Conservation (phyloP, 371 early-diverging fungal species). For the Rhizopus microsporus region DNA sequence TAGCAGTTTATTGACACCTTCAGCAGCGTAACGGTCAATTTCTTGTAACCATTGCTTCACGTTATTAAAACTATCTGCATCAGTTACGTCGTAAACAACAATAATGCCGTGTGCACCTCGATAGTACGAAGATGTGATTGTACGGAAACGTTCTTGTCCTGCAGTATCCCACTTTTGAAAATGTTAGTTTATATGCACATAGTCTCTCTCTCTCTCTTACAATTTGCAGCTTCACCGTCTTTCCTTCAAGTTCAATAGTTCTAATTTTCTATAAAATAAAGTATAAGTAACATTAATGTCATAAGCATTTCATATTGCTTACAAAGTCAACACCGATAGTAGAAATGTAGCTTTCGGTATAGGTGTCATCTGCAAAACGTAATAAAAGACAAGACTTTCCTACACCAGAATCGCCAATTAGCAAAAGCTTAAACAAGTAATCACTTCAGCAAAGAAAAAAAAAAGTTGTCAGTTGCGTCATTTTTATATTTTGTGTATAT, state of each 20-base stretch:
- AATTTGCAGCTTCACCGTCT: constrained; percentile 97
- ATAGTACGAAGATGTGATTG: constrained; percentile 99
- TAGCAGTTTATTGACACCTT: constrained; percentile 91
- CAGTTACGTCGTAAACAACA: constrained; percentile 98
- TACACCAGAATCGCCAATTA: constrained; percentile 96
- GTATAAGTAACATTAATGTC: constrained; percentile 23
- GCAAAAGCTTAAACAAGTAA: constrained; percentile 83
- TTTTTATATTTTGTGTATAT: constrained; percentile 52
- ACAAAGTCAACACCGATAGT: constrained; percentile 98
- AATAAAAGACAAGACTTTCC: constrained; percentile 95
- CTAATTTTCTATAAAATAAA: constrained; percentile 86
- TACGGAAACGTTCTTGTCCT: constrained; percentile 99
- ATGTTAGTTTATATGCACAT: too few relatives aligned
- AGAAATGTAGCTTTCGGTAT: constrained; percentile 91
- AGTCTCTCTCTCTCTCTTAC: constrained; percentile 30
- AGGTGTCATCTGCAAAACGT: constrained; percentile 92
- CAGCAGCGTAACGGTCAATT: constrained; percentile 74
- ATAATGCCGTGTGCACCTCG: constrained; percentile 99
- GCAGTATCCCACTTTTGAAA: constrained; percentile 95
- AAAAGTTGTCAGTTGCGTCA: not conserved
- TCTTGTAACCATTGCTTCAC: constrained; percentile 97
- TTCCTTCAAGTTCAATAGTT: constrained; percentile 94
- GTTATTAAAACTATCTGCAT: constrained; percentile 91
- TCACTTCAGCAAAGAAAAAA: constrained; percentile 31
- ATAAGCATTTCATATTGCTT: constrained; percentile 17